Base-by-base conservation (phyloP, 2,329 filamentous ascomycete genomes). In the Fusarium tricinctum region DNA sequence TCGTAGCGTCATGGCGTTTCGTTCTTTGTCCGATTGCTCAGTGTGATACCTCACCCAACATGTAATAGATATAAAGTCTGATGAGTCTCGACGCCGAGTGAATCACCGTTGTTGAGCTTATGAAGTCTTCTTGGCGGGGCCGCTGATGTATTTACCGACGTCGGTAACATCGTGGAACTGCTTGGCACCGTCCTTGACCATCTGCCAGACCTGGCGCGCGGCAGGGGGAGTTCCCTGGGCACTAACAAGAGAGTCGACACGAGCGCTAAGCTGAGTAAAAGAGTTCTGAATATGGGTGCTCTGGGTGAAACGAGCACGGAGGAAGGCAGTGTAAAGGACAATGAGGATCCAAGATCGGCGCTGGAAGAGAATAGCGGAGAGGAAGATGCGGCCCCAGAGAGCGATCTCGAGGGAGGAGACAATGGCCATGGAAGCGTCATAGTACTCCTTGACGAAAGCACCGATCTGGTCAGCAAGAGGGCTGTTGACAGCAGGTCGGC, bases 381-480 rank as follows among this genome's bases (percentile, higher is more conserved):
- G 81, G 48, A 97, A 77, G 56, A 99, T 83, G 76, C 96, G 93
- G 80, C 92, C 83, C 90, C 94, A 97, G 63, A 98, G 89, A 40
- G 88, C 82, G 72, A 98, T 93, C 84, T 99, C 96, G 61, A 99
- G 92, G 46, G 86, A 84, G 38, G 95, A 92, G 32, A 99, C 96
- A 64, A 98, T 84, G 59, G 92, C 92, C 96, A 99, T 99, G 81
- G 93, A 97, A 65, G 88, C 83, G 79, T 99, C 96, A 78, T 99
- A 99, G 88, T 98, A 97, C 79, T 94, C 89, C 89, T 98, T 98
- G 80, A 99, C 94, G 76, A 99, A 99, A 75, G 86, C 87, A 73
- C 94, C 94, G 79, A 99, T 97, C 72, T 86, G 88, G 66, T 97
- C 94, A 54, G 92, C 90, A 58, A 94, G 81, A 43, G 89, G 89